A percentile compares a stretch with the other conserved stretches of the same genome.
Evolutionary conservation across 441 rosid genomes (phyloP).

Genomic region (Erodium trifolium): DNA sequence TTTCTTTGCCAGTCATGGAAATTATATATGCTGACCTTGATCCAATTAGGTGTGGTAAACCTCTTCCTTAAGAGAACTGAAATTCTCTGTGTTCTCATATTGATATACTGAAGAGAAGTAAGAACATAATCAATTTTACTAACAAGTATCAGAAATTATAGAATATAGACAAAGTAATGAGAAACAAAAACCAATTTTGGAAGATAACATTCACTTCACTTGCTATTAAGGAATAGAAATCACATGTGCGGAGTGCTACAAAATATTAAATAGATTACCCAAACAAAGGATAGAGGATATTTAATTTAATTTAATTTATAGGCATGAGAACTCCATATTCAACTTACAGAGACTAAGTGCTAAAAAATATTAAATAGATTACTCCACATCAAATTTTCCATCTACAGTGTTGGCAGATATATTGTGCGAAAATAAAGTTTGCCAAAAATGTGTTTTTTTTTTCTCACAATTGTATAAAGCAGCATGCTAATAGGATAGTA

Average conservation of each 20-base stretch:
- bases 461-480: no score
- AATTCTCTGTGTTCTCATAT: conserved; percentile 72
- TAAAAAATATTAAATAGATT: no score
- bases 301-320: not conserved
- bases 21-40: conserved; percentile 52
- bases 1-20: conserved; percentile 8
- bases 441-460: no score
- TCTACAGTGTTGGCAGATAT: no score
- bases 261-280: not conserved
- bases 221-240: not conserved
- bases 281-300: not conserved
- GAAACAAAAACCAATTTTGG: not conserved
- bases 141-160: conserved; percentile 14
- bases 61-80: conserved; percentile 84
- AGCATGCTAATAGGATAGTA: no score
- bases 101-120: conserved; percentile 51
- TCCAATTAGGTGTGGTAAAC: conserved; percentile 92
- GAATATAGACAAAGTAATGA: not conserved
- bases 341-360: not conserved
- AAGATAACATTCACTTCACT: not conserved
- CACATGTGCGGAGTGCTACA: not conserved
- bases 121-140: conserved; percentile 16
- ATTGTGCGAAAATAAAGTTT: no score
- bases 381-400: not conserved
- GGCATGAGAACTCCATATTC: not conserved